Base-by-base conservation (phyloP, 768 basidiomycete species). In the Mycena vulgaris region DNA sequence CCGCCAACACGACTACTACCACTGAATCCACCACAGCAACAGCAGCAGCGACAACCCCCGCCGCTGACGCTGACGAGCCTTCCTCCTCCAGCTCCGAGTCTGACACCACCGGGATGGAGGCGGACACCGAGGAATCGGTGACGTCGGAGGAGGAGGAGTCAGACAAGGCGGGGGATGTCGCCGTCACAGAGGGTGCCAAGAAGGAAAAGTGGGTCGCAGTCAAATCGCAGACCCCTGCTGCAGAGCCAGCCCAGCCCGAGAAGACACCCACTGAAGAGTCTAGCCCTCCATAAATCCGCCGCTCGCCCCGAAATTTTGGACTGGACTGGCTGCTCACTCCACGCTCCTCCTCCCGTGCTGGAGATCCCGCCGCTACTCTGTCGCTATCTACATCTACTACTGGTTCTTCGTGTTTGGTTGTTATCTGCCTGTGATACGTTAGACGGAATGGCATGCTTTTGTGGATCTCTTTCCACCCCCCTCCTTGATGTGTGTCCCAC, bases 171-270 rank as follows among this genome's bases (percentile, higher is more conserved):
- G 79, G 63, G 42, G 75, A 45, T 25, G 27, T 64, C 25, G 14
- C 68, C 21, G 11, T 70, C 25, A 78, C 78, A 51, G 80, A 76
- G 33, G 80, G 84, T 45, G 79, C 72, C 52, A 79, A 80, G 74
- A 88, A 87, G 77, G 93, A 94, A 76, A 93, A 92, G 77, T 95
- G 93, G 93, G 89, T 94, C 57, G 84, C 92, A 23, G 90, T 95
- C 78, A 92, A 93, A 79, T 85, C 85, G 27, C 82, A 88, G 68
- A 70, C 78, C 27, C 59, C 72, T 23, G 63, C 76, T 28, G 63
- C 69, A 70, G 66, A 63, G 51, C 25, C n/a, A n/a, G n/a, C 63
- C 49, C 60, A 49, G 65, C 56, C 65, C 45, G 59, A 60, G 49
- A 17, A 39, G 40, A 21, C 63, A 9, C 19, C 59, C 33, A 31